Evolutionary conservation across 2,329 filamentous ascomycete species (phyloP), one percentile per base, ranked within the genome.

Genomic region (Ciborinia camelliae): DNA sequence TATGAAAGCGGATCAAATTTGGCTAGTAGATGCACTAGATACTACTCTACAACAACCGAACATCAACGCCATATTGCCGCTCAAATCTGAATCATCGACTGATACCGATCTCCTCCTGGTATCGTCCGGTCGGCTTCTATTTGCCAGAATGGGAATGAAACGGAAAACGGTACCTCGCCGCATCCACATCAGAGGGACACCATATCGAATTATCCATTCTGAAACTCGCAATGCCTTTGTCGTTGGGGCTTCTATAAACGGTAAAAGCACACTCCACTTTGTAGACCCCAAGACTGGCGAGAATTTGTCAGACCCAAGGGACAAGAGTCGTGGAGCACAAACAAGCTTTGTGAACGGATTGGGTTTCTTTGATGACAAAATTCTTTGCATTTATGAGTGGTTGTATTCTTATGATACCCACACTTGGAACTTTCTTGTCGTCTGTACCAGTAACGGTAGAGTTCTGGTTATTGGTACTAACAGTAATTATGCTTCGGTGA

Each of bases 381-480:
- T 92, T 1, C 79, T 84, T 51, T 81, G 84, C 1, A 74, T 92
- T 9, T 75, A 82, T 1, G 86, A 90, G 67, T 92, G 90, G 90
- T 74, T 79, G 6, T 86, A 84, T 67, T 76, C 79, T 39, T 83
- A 84, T 63, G 80, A 84, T 45, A 80, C 79, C n/a, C 84, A 82
- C 63, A 80, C 76, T 0, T 89, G 88, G 75, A 80, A 83, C 1
- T 89, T 86, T 71, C 79, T 91, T 39, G 79, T 91, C 18, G 81
- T 90, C 14, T 81, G 84, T 4, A 85, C 84, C 0, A 79, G 79
- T 39, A 76, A 77, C 12, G 86, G 86, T 1, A 78, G 81, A 6
- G 76, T 90, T 15, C 71, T 87, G 26, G 79, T 90, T 9, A 79
- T 87, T 18, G 82, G 84, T 1, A 78, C 82, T 8, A 73, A 62